Base-by-base conservation (phyloP, 805 yeast genomes). In the Suhomyces vadensis region DNA sequence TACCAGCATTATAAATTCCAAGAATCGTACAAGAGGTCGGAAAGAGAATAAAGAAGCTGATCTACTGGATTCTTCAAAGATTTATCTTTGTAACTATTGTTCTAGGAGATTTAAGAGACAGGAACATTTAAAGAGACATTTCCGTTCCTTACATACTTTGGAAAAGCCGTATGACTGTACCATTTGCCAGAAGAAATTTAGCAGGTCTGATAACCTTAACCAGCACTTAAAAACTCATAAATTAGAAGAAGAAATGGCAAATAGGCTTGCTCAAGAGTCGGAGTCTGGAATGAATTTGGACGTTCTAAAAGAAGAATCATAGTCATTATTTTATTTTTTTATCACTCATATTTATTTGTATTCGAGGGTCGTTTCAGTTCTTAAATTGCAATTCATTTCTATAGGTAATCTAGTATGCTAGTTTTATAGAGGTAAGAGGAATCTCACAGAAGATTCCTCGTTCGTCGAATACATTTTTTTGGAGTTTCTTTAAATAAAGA, bases 71-170 rank as follows among this genome's bases (percentile, higher is more conserved):
- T 73, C 69, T 50, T 40, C 75, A 8, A 83, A 83, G 61, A 79
- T 79, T 33, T 84, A 75, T 57, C 77, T 77, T 23, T 85, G 91
- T 60, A 77, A 77, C 24, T 76, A 73, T 55, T 85, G 92, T 60
- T 72, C 77, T 38, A 73, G 91, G 52, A 58, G 77, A 29, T 85
- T 85, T 64, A 81, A 83, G 57, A 73, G 94, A 52, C 88, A 84
- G 59, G 94, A 85, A 56, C 94, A 85, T 61, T 65, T 85, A 53
- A 83, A 83, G 58, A 73, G 94, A 47, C 94, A 85, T 55, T 78
- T 82, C 58, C 68, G 91, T 46, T 81, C 88, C 14, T 69, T 85
- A 47, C 94, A 85, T 56, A 83, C 85, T 25, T 74, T 82, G 43
- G 88, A 82, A 44, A 85, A 83, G 60, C 92, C 89, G 0, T 83